Evolutionary conservation across 371 early-diverging fungal species (phyloP), one percentile per base, ranked within the genome.

Genomic region (Umbelopsis sp.): DNA sequence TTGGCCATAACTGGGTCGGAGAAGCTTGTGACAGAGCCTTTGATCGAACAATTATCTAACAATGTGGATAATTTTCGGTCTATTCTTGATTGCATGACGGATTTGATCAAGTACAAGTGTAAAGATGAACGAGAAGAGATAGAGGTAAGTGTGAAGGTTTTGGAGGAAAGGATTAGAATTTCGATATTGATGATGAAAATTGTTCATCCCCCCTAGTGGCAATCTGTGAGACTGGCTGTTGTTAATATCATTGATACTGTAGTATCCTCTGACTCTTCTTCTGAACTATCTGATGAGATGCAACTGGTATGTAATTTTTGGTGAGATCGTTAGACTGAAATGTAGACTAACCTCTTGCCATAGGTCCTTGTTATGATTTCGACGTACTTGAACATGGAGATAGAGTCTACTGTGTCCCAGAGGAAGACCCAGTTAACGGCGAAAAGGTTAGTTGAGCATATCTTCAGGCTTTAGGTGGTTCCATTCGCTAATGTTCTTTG

Each of bases 201-300:
- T 7, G 37, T 25, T 35, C 35, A 57, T 32, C 4, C 1, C 12
- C 12, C 57, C 14, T 57, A 57, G 57, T 57, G 57, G 57, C 32
- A 57, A 10, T 57, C 57, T 7, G 14, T 57, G 7, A 37, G 57
- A 12, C 57, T 57, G 16, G 18, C 57, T 16, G 35, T 57, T 11
- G 35, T 57, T n/a, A 57, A 57, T 18, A 57, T 57, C 32, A 35
- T 35, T 57, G 57, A 57, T 35, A 35, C 35, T 32, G 57, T 29
- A 0, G 29, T 57, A 18, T 24, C 32, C 3, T 24, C 57, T 1
- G 35, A 57, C 35, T 11, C 35, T 35, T 14, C 35, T 16, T 57
- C 57, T 4, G n/a, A 35, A 18, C n/a, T 57, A 35, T 57, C 57
- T 6, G 57, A 57, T 35, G 57, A 57, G 35, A 35, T 57, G 35